Conservation (phyloP, 768 basidiomycete species). For the Pleurotus cornucopiae region DNA sequence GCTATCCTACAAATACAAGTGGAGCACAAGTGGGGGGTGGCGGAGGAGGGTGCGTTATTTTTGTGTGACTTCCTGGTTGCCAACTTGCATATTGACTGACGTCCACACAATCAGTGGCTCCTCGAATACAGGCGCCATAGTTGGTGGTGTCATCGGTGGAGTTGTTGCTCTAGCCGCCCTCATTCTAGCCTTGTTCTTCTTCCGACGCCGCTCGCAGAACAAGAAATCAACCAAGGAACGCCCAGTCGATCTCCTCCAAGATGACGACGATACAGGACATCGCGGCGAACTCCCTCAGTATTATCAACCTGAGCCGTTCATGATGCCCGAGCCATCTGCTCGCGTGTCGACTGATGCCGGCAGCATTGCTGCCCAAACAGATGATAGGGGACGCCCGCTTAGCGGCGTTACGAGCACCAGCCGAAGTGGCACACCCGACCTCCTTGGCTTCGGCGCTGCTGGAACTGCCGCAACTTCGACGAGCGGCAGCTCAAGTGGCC, state of each 20-base stretch:
- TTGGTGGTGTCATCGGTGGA: slow-evolving; percentile 58
- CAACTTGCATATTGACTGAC: slow-evolving; percentile 8
- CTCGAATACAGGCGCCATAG: slow-evolving; percentile 45
- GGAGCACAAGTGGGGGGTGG: slow-evolving; percentile 27
- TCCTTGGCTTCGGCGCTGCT: slow-evolving; percentile 15
- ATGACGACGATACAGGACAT: slow-evolving; percentile 41
- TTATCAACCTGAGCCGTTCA: slow-evolving; percentile 74
- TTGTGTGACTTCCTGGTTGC: not conserved
- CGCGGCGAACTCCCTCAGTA: slow-evolving; percentile 60
- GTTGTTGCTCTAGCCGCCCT: slow-evolving; percentile 37
- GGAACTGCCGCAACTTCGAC: slow-evolving; percentile 22
- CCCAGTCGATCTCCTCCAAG: slow-evolving; percentile 65
- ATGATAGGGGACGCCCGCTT: slow-evolving; percentile 26
- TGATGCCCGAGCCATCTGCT: slow-evolving; percentile 59
- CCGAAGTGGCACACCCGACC: slow-evolving; percentile 45
- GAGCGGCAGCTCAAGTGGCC: slow-evolving; percentile 20
- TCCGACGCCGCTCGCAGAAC: slow-evolving; percentile 40
- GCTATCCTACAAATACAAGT: slow-evolving; percentile 53
- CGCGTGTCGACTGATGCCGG: slow-evolving; percentile 31
- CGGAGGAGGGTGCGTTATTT: slow-evolving; percentile 14
- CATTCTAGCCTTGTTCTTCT: slow-evolving; percentile 42
- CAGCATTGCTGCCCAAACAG: slow-evolving; percentile 21
- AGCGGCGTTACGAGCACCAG: slow-evolving; percentile 37
- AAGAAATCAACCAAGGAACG: slow-evolving; percentile 44
- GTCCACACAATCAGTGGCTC: slow-evolving; percentile 5